phyloP scores from a whole-genome alignment of 495 filamentous ascomycete genomes.

The Xylaria nigripes region DNA sequence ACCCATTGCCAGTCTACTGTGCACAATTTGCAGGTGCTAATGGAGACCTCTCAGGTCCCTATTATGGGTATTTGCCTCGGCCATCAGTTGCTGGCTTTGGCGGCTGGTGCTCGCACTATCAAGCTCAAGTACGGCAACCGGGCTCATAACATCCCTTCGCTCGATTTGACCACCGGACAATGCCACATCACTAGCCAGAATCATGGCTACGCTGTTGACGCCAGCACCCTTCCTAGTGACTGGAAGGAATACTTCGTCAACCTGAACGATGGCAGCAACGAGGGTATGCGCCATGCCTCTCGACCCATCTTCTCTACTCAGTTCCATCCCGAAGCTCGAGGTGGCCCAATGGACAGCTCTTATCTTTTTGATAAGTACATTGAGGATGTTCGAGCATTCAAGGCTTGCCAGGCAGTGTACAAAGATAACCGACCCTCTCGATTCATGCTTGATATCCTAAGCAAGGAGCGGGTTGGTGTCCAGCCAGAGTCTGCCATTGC shows the following conservation, averaged over 20 bases:
- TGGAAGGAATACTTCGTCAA: conserved; percentile 99
- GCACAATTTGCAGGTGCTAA: conserved; percentile 77
- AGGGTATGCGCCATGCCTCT: conserved; percentile 92
- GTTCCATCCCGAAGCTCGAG: conserved; percentile 97
- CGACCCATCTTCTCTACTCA: conserved; percentile 97
- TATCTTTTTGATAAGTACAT: conserved; percentile 97
- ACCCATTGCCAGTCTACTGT: conserved; percentile 92
- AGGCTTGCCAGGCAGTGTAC: conserved; percentile 62
- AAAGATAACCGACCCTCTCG: conserved; percentile 77
- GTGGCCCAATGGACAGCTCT: conserved; percentile 84
- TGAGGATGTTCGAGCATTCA: conserved; percentile 79
- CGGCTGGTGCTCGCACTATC: conserved; percentile 74
- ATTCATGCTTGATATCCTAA: conserved; percentile 80
- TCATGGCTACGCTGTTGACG: conserved; percentile 95
- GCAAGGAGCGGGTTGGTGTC: conserved; percentile 90
- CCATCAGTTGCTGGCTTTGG: conserved; percentile 79
- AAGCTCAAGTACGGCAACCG: conserved; percentile 98
- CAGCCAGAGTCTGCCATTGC: conserved; percentile 50
- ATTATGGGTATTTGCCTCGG: conserved; percentile 97
- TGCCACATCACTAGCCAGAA: conserved; percentile 99
- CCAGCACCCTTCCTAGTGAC: conserved; percentile 67
- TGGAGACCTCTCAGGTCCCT: conserved; percentile 82
- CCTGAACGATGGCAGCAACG: conserved; percentile 90
- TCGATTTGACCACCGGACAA: conserved; percentile 88
- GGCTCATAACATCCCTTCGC: conserved; percentile 93